Evolutionary conservation across 2,329 filamentous ascomycete genomes (phyloP).

Genomic region (Diaporthe citrichinensis): DNA sequence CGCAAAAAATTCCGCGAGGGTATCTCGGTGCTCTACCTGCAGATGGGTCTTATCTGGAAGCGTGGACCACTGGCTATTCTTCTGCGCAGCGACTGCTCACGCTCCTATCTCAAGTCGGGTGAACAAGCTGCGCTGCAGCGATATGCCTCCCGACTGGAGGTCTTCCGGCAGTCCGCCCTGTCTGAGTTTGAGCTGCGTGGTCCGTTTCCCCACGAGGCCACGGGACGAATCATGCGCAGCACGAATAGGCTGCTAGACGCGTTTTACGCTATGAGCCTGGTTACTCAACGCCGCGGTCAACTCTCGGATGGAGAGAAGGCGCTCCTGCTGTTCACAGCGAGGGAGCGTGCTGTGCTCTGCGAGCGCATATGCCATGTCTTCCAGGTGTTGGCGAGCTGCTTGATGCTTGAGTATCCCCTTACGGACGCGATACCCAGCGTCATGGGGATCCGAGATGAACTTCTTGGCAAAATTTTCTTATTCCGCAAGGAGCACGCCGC

Average conservation of each 20-base stretch:
- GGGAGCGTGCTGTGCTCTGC: constrained; percentile 85
- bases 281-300: constrained; percentile 84
- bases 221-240: constrained; percentile 80
- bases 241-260: constrained; percentile 90
- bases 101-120: constrained; percentile 86
- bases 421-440: constrained; percentile 91
- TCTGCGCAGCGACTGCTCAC: constrained; percentile 68
- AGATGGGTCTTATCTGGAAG: constrained; percentile 97
- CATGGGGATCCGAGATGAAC: constrained; percentile 81
- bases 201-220: constrained; percentile 84
- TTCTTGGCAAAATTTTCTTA: constrained; percentile 89
- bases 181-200: constrained; percentile 91
- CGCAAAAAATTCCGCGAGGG: constrained; percentile 90
- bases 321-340: constrained; percentile 82
- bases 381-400: constrained; percentile 88
- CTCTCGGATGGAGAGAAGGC: constrained; percentile 85
- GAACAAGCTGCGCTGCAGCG: constrained; percentile 91
- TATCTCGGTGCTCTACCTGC: constrained; percentile 89
- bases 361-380: constrained; percentile 91
- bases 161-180: constrained; percentile 78
- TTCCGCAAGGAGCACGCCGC: constrained; percentile 80
- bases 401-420: constrained; percentile 95
- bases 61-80: constrained; percentile 87
- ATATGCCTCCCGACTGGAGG: constrained; percentile 82
- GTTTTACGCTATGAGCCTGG: constrained; percentile 96